Conservation (phyloP, 2,329 filamentous ascomycete species). For the Alternaria sp. region DNA sequence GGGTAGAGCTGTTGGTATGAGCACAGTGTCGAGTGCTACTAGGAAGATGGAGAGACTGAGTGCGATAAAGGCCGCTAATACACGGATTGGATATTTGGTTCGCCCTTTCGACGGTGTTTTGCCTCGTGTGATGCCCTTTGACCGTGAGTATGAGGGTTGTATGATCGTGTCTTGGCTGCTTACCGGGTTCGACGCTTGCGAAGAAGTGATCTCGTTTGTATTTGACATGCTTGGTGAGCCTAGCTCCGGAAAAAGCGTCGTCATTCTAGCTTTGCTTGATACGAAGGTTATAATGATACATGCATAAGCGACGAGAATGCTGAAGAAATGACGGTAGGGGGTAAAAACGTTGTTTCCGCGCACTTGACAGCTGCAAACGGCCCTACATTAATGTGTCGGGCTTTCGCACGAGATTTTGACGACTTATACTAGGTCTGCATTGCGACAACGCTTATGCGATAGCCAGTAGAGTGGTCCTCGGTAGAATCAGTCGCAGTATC, state of each 20-base stretch:
- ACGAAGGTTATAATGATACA: not conserved
- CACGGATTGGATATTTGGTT: not conserved
- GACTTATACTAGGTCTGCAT: not conserved
- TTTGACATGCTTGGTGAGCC: not conserved
- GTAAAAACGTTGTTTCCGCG: not conserved
- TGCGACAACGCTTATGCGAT: not conserved
- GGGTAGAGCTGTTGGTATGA: conserved; percentile 71
- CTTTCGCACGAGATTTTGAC: not conserved
- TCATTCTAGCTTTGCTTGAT: not conserved
- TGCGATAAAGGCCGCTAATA: conserved; percentile 41
- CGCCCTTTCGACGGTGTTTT: not conserved
- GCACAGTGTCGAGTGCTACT: conserved; percentile 62
- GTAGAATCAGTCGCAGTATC: not conserved
- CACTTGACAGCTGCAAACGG: not conserved
- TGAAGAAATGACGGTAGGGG: not conserved
- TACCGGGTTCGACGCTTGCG: not conserved
- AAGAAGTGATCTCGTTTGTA: not conserved
- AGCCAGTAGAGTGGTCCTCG: not conserved
- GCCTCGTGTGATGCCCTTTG: not conserved
- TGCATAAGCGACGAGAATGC: not conserved
- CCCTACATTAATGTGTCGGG: not conserved
- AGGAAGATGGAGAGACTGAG: conserved; percentile 52
- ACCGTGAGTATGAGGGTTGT: not conserved
- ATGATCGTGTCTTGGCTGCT: not conserved
- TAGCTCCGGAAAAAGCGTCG: not conserved